These are phyloP conservation scores for Rutstroemia sp. DNA, from an alignment of 2,329 filamentous ascomycete species.

Conservation along the genomic window DNA sequence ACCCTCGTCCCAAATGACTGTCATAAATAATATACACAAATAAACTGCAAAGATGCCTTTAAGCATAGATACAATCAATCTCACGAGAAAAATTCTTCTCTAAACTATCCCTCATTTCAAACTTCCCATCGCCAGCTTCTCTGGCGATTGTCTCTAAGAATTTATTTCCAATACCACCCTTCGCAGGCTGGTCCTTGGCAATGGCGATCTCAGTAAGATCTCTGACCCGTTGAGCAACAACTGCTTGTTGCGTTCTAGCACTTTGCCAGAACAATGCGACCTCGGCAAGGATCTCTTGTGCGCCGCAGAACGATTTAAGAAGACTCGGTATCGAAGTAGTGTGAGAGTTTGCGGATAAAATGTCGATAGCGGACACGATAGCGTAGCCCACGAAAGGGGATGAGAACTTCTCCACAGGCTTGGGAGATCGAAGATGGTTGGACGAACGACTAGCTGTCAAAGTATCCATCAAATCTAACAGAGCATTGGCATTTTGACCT, in stretches of 20 bases:
- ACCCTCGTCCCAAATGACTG: not conserved
- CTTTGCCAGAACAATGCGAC: constrained; percentile 54
- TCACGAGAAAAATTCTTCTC: constrained; percentile 36
- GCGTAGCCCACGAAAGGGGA: constrained; percentile 57
- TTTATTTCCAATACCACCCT: not conserved
- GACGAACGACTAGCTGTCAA: constrained; percentile 32
- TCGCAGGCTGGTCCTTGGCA: not conserved
- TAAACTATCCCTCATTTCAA: constrained; percentile 21
- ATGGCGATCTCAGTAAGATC: constrained; percentile 10
- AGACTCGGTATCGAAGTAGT: constrained; percentile 43
- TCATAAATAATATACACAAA: constrained; percentile 7
- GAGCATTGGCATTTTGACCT: constrained; percentile 43
- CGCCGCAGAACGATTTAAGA: constrained; percentile 46
- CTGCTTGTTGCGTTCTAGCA: constrained; percentile 38
- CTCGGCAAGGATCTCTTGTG: constrained; percentile 46
- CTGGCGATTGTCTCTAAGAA: constrained; percentile 10
- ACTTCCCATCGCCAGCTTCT: constrained; percentile 11
- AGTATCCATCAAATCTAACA: constrained; percentile 41
- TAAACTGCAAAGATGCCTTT: not conserved
- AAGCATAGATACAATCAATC: constrained; percentile 24
- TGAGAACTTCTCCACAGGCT: constrained; percentile 32
- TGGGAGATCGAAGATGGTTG: not conserved
- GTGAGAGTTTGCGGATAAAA: constrained; percentile 53
- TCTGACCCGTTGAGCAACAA: constrained; percentile 19
- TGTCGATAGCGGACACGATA: constrained; percentile 57